Conservation (phyloP, 495 filamentous ascomycete genomes). For the Lentithecium fluviatile region DNA sequence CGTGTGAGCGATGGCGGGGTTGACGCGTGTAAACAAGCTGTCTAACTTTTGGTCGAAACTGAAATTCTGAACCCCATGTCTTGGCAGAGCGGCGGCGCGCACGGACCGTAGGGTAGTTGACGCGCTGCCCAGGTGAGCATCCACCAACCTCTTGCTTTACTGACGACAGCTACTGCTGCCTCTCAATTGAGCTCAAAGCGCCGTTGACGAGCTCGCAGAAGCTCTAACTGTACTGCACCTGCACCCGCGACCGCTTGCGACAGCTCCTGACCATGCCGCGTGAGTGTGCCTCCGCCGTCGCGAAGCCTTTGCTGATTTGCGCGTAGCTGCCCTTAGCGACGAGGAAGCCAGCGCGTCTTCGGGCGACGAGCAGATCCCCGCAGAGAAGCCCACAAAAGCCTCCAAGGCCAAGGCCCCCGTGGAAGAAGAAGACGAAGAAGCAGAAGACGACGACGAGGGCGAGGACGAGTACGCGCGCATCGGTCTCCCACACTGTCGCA, state of each 20-base stretch:
- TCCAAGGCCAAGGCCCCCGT: slow-evolving; percentile 30
- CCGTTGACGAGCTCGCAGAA: neutral
- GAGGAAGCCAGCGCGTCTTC: slow-evolving; percentile 36
- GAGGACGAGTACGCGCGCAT: slow-evolving; percentile 44
- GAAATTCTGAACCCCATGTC: neutral
- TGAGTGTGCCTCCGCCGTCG: slow-evolving; percentile 14
- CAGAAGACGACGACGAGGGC: slow-evolving; percentile 44
- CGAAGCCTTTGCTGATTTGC: slow-evolving; percentile 7
- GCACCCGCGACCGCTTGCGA: neutral
- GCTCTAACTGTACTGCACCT: neutral
- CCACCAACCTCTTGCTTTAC: neutral
- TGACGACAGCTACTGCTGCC: neutral
- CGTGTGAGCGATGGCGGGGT: slow-evolving; percentile 6
- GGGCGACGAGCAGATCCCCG: slow-evolving; percentile 32
- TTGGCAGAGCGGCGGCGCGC: slow-evolving; percentile 8
- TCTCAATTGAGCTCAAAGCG: neutral
- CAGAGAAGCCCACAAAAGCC: slow-evolving; percentile 8
- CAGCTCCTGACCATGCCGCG: slow-evolving; percentile 30
- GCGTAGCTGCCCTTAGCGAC: slow-evolving; percentile 40
- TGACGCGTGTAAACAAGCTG: slow-evolving; percentile 18
- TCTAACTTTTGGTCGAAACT: slow-evolving; percentile 4
- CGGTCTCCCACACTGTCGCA: neutral
- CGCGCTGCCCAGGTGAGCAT: neutral
- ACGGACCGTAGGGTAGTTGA: neutral
- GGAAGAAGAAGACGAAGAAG: slow-evolving; percentile 41